phyloP scores from a whole-genome alignment of 164 flowering plant genomes.

The Dillenia turbinata region DNA sequence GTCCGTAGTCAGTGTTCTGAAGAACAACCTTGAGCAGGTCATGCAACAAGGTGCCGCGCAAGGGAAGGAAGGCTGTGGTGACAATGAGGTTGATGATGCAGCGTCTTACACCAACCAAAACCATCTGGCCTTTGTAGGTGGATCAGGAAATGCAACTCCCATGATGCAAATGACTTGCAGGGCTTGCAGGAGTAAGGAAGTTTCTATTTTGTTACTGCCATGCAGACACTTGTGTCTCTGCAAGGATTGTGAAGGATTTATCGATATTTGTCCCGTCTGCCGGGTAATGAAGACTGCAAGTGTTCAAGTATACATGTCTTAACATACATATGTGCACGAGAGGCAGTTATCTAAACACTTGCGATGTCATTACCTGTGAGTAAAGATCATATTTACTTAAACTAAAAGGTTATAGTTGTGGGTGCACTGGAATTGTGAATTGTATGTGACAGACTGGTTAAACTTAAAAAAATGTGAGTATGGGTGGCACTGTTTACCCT shows the following conservation, averaged over 20 bases:
- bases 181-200: slow-evolving; percentile 65
- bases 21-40: slow-evolving; percentile 65
- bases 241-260: slow-evolving; percentile 61
- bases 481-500: no score
- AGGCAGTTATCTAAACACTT: no score
- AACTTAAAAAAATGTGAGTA: no score
- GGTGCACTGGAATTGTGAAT: no score
- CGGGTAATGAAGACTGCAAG: slow-evolving; percentile 52
- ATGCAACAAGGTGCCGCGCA: slow-evolving; percentile 61
- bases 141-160: slow-evolving; percentile 15
- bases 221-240: slow-evolving; percentile 88
- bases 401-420: no score
- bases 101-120: slow-evolving; percentile 52
- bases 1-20: slow-evolving; percentile 54
- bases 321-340: slow-evolving; percentile 2
- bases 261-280: slow-evolving; percentile 71
- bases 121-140: slow-evolving; percentile 18
- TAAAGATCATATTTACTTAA: no score
- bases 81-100: slow-evolving; percentile 75
- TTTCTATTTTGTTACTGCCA: slow-evolving; percentile 70
- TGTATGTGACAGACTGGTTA: no score
- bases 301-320: slow-evolving; percentile 72
- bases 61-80: slow-evolving; percentile 79
- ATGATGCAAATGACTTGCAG: slow-evolving; percentile 41
- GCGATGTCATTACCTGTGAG: no score